Evolutionary conservation across 352 stramenopile species (phyloP).

Genomic region (Phytophthora boehmeriae): DNA sequence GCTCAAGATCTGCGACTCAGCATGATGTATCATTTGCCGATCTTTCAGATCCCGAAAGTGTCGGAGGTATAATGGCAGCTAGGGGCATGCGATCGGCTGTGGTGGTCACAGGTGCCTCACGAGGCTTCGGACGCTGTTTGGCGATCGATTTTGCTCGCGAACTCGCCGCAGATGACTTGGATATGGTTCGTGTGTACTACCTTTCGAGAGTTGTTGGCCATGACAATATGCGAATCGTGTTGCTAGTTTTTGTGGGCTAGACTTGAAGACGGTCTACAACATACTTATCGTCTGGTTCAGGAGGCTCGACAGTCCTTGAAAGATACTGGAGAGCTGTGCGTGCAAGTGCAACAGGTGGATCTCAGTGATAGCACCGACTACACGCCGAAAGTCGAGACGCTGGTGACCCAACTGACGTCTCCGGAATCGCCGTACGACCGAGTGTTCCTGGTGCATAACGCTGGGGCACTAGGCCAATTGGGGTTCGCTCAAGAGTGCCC

Average conservation of each 20-base stretch:
- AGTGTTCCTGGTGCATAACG: too few species aligned
- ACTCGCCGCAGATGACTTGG: constrained; percentile 32
- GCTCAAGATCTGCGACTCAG: too few species aligned
- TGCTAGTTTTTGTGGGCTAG: constrained; percentile 58
- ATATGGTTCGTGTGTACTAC: constrained; percentile 38
- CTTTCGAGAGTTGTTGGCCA: background rate
- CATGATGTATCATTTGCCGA: too few species aligned
- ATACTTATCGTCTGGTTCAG: constrained; percentile 47
- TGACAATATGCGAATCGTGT: background rate
- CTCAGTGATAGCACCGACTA: constrained; percentile 51
- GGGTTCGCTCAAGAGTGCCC: constrained; percentile 55
- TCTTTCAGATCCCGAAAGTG: too few species aligned
- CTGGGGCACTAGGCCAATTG: constrained; percentile 71
- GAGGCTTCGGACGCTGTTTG: constrained; percentile 61
- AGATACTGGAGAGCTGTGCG: constrained; percentile 22
- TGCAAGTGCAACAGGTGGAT: constrained; percentile 46
- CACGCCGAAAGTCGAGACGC: constrained; percentile 42
- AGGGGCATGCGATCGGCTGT: constrained; percentile 53
- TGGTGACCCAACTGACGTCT: constrained; percentile 35
- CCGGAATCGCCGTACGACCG: constrained; percentile 67
- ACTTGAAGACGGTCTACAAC: constrained; percentile 44
- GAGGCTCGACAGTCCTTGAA: constrained; percentile 23
- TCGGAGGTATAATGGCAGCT: too few species aligned
- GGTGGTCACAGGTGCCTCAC: constrained; percentile 79
- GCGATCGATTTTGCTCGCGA: constrained; percentile 65